Percentiles rank a stretch among this genome's conserved stretches.
phyloP scores from a whole-genome alignment of 192 early-diverging fungal genomes.

The Gryganskiella cystojenkinii region DNA sequence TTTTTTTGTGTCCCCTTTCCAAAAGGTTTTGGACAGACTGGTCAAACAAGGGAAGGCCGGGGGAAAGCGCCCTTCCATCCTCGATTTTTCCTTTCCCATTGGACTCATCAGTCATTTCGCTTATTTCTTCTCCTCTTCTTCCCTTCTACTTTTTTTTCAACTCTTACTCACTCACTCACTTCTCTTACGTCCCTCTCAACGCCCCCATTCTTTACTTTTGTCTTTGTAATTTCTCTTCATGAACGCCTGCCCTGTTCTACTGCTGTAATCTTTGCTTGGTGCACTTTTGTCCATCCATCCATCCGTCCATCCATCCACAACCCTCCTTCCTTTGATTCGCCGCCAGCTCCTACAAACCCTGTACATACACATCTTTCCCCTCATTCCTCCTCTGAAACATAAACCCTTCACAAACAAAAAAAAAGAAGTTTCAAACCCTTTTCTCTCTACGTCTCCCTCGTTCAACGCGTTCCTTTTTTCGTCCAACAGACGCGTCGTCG shows the following conservation, averaged over 20 bases:
- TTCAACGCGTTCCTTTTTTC: not conserved
- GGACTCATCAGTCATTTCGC: not conserved
- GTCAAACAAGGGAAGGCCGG: no score
- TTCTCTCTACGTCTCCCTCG: not conserved
- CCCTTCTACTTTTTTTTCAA: not conserved
- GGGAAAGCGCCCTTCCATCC: no score
- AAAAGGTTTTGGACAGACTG: no score
- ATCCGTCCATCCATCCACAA: not conserved
- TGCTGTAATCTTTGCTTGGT: not conserved
- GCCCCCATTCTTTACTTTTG: not conserved
- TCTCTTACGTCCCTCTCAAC: not conserved
- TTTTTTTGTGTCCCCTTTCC: no score
- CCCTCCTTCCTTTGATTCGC: not conserved
- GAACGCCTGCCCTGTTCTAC: constrained; percentile 2
- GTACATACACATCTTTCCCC: not conserved
- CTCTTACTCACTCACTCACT: not conserved
- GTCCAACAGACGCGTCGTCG: not conserved
- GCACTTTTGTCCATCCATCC: constrained; percentile 6
- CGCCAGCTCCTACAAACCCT: not conserved
- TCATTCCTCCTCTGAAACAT: not conserved
- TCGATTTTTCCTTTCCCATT: no score
- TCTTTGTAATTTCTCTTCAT: not conserved
- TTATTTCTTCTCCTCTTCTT: not conserved
- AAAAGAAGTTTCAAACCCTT: not conserved
- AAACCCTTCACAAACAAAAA: not conserved